Evolutionary conservation across 2,329 filamentous ascomycete species (phyloP), one percentile per base, ranked within the genome.

Genomic region (Aspergillaceae sp.): DNA sequence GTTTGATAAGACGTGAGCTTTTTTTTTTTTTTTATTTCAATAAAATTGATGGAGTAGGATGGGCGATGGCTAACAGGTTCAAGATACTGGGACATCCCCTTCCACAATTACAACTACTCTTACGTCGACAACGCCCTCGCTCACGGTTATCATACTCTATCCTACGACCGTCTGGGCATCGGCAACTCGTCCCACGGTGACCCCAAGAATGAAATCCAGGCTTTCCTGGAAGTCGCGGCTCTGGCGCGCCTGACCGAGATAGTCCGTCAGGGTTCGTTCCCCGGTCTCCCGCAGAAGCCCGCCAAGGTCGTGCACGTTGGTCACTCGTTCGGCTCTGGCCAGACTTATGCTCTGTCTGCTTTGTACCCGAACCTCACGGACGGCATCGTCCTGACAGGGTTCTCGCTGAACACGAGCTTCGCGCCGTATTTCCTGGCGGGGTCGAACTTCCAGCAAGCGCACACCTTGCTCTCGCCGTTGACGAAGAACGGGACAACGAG

Each of bases 301-400:
- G 51, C 50, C 37, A 68, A 68, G 46, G 48, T 66, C 43, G 53
- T 67, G 29, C 64, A 67, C 41, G 56, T 67, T 26, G 65, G 65
- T 34, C 65, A 68, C 53, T 64, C 60, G 41, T 67, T 62, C 50
- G 65, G 65, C 7, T 66, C 62, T 35, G 49, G 57, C 11, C 49
- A 69, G 41, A 67, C 58, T 4, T 56, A 58, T 33, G 61, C 52
- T 7, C 50, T 67, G 36, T 52, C 66, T 2, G 58, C 56, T 3
- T 53, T 54, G 26, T 63, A 68, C 49, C 61, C 61, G 8, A 47
- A 59, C 3, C 56, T 68, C 26, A 63, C 59, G 37, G 67, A 71
- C 51, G 68, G 59, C 10, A 57, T 66, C 11, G 58, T 71, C 40
- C 54, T 71, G 41, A 70, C 69, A 1, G 68, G 65, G 5, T 70